A percentile compares a stretch with the other conserved stretches of the same genome.
Conservation (phyloP, 2,329 filamentous ascomycete species). For the Xylaria sp. region DNA sequence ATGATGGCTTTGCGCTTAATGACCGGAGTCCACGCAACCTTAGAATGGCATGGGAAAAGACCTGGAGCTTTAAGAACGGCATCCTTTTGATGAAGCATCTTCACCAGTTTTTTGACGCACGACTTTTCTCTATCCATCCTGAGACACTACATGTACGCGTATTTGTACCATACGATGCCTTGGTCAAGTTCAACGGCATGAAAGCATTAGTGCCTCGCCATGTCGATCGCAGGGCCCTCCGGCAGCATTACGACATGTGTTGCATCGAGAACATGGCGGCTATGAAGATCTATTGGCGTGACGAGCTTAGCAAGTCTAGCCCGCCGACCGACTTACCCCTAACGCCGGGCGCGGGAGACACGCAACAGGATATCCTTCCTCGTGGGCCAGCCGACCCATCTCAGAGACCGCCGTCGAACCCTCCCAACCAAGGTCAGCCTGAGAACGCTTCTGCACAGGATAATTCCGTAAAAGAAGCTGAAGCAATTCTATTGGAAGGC, state of each 20-base stretch:
- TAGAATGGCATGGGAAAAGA: slow-evolving; percentile 19
- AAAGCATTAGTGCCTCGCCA: slow-evolving; percentile 12
- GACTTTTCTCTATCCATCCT: slow-evolving; percentile 26
- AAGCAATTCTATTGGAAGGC: not conserved
- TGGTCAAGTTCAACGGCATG: slow-evolving; percentile 10
- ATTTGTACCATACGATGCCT: slow-evolving; percentile 10
- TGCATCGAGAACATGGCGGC: slow-evolving; percentile 27
- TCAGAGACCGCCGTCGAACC: slow-evolving; percentile 8
- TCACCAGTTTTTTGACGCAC: slow-evolving; percentile 10
- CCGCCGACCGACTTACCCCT: not conserved
- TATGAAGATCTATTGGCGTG: not conserved
- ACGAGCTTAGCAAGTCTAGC: slow-evolving; percentile 6
- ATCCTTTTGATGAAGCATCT: slow-evolving; percentile 18
- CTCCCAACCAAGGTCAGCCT: slow-evolving; percentile 3
- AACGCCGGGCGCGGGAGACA: slow-evolving; percentile 6
- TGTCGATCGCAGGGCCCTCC: slow-evolving; percentile 15
- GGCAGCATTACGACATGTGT: slow-evolving; percentile 21
- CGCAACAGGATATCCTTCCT: too few relatives aligned
- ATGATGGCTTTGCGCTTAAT: not conserved
- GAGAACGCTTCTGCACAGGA: not conserved
- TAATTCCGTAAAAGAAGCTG: slow-evolving; percentile 1
- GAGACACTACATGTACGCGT: slow-evolving; percentile 5
- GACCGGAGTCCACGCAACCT: slow-evolving; percentile 9
- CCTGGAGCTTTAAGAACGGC: slow-evolving; percentile 10
- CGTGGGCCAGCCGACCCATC: slow-evolving; percentile 13